These are phyloP conservation scores for Lactarius akahatsu DNA, from an alignment of 768 basidiomycete genomes.

Conservation along the genomic window DNA sequence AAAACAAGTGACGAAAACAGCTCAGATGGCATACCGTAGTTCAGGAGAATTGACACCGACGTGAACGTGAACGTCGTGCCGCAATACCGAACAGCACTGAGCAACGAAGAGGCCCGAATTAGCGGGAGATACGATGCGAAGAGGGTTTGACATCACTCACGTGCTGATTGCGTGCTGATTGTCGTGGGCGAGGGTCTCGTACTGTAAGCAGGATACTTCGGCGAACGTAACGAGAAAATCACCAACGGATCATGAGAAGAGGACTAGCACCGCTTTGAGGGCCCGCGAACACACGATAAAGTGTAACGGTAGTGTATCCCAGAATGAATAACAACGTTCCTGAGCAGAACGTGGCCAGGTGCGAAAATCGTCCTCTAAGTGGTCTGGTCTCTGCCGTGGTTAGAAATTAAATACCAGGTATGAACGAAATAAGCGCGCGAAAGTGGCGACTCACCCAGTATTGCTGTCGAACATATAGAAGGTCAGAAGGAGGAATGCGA, in stretches of 20 bases:
- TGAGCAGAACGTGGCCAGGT: constrained; percentile 86
- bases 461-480: constrained; percentile 33
- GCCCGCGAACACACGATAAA: constrained; percentile 74
- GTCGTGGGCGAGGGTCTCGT: constrained; percentile 34
- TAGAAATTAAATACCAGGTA: background rate
- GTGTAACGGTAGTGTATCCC: constrained; percentile 76
- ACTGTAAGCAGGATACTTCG: constrained; percentile 14
- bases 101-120: constrained; percentile 1
- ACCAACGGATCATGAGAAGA: constrained; percentile 76
- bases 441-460: constrained; percentile 35
- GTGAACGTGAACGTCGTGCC: constrained; percentile 91
- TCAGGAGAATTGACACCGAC: constrained; percentile 81
- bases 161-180: constrained; percentile 54
- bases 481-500: constrained; percentile 8
- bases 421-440: too few species aligned
- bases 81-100: constrained; percentile 82
- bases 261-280: constrained; percentile 67
- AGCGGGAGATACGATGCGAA: background rate
- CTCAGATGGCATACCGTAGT: constrained; percentile 59
- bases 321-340: constrained; percentile 87
- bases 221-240: constrained; percentile 10
- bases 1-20: background rate
- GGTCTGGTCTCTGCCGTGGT: constrained; percentile 45
- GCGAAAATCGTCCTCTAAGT: constrained; percentile 79
- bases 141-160: constrained; percentile 44